A percentile compares a stretch with the other conserved stretches of the same genome.
Evolutionary conservation across 1,284 basidiomycete genomes (phyloP).

Genomic region (Anthracocystis panici-leucophaei): DNA sequence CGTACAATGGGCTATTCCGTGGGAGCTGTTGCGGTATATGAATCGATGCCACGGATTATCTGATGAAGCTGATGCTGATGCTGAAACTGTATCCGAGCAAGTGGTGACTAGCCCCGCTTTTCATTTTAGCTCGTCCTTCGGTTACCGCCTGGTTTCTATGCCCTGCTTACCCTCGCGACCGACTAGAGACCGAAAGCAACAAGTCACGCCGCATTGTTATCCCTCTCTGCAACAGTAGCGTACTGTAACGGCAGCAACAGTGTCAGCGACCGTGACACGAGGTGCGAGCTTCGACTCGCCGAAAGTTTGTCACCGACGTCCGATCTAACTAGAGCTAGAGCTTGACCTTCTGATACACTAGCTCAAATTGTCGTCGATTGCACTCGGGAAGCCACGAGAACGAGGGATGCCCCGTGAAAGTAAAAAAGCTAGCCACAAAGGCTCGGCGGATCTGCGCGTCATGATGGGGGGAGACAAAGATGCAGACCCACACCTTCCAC

Average conservation of each 20-base stretch:
- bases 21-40: background rate
- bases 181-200: background rate
- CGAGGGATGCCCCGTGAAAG: background rate
- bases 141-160: background rate
- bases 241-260: background rate
- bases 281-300: background rate
- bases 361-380: background rate
- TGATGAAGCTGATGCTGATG: background rate
- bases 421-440: no score
- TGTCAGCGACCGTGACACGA: constrained; percentile 1
- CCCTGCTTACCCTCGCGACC: background rate
- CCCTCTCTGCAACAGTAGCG: background rate
- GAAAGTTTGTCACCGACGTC: background rate
- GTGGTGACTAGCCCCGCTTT: background rate
- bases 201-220: background rate
- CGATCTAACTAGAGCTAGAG: background rate
- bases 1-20: background rate
- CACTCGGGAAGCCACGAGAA: background rate
- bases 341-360: background rate
- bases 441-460: no score
- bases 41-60: no score
- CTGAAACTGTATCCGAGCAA: constrained; percentile 1
- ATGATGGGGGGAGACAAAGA: no score
- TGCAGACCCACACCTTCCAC: no score
- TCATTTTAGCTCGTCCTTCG: background rate